Base-by-base conservation (phyloP, 495 filamentous ascomycete species). In the Neurospora africana region DNA sequence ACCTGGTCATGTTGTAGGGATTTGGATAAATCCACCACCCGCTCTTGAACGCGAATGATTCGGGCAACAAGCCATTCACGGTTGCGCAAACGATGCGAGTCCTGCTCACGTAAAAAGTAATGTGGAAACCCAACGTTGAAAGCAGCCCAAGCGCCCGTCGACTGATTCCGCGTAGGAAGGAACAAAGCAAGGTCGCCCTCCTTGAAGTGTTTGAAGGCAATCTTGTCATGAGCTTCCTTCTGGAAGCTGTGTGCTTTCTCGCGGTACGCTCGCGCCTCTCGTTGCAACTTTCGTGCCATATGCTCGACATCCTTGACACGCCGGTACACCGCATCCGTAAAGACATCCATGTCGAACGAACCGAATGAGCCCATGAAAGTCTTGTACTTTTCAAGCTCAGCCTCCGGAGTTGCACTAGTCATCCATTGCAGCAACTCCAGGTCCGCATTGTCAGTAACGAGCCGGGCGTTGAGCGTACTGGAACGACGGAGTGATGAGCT, bases 41-140 rank as follows among this genome's bases (percentile, higher is more conserved):
- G 90, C 78, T 97, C 93, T 81, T 98, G 94, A 40, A 98, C 89
- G 74, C 93, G 93, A 67, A 89, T 89, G 71, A 99, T 98, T 15
- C 95, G 91, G 41, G 96, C 95, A 6, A 99, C 89, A 5, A 99
- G 88, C 93, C 94, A 99, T 76, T 98, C 96, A 33, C 93, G 86
- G 37, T 85, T 88, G 47, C 89, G 85, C 15, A 99, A 86, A 72
- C 93, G 91, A 77, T 98, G 96, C 0, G 86, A 84, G 71, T 97
- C 94, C 80, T 96, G 93, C 80, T 99, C 95, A 38, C 93, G 91
- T 0, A 99, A 84, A 83, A 99, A 99, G 82, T 93, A 98, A 80
- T 99, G 95, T 17, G 95, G 95, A 69, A 93, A 95, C 1, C 93
- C 93, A 67, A 98, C 90, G 77, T 99, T 99, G 84, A 99, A 99